A percentile compares a stretch with the other conserved stretches of the same genome.
Conservation (phyloP, 768 basidiomycete genomes). For the Floccularia luteovirens region DNA sequence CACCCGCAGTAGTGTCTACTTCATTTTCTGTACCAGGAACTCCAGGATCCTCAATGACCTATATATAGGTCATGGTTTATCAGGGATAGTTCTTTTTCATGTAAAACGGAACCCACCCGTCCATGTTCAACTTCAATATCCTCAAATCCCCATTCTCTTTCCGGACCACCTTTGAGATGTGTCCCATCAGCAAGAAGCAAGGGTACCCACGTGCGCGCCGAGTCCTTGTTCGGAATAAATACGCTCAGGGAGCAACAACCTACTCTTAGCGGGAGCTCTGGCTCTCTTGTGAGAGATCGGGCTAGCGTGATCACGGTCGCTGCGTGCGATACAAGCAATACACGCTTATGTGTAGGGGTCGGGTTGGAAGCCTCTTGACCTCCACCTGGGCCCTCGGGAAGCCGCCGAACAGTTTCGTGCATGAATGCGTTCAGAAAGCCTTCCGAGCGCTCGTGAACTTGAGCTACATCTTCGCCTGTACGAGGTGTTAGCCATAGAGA, state of each 20-base stretch:
- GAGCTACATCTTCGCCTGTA: conserved; percentile 60
- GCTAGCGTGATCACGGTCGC: conserved; percentile 66
- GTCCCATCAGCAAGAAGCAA: conserved; percentile 42
- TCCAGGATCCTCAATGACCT: conserved; percentile 71
- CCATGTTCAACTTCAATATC: conserved; percentile 57
- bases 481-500: conserved; percentile 66
- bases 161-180: conserved; percentile 50
- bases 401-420: conserved; percentile 37
- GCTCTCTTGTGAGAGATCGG: conserved; percentile 48
- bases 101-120: conserved; percentile 33
- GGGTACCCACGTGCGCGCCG: conserved; percentile 29
- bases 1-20: conserved; percentile 47
- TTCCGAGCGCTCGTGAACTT: conserved; percentile 52
- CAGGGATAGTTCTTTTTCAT: not conserved
- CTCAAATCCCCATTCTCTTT: conserved; percentile 79
- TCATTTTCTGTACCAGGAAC: conserved; percentile 60
- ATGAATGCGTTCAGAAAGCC: conserved; percentile 46
- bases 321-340: conserved; percentile 68
- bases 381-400: conserved; percentile 23
- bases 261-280: conserved; percentile 44
- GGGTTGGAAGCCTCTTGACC: no score
- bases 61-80: conserved; percentile 3
- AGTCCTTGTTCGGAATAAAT: conserved; percentile 25
- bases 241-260: conserved; percentile 75
- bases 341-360: conserved; percentile 41